Conservation (phyloP, 352 stramenopile genomes). For the Phytophthora ramorum region DNA sequence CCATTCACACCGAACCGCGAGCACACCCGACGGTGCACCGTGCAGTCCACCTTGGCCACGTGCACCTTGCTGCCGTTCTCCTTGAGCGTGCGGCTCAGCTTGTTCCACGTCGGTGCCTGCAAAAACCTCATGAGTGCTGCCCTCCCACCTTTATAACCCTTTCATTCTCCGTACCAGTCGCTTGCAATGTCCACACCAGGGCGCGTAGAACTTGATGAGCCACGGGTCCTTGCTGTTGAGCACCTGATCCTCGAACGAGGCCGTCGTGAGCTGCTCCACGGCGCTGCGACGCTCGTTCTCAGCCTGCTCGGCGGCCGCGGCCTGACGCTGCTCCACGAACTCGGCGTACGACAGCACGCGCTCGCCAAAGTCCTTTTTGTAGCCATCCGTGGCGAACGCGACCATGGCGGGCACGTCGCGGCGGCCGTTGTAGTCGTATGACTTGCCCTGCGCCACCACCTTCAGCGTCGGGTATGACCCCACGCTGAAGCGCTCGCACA, state of each 20-base stretch:
- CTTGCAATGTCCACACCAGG: constrained; percentile 85
- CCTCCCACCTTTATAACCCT: background rate
- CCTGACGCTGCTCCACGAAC: constrained; percentile 53
- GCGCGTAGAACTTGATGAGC: constrained; percentile 87
- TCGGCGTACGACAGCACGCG: constrained; percentile 60
- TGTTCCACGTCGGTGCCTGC: constrained; percentile 71
- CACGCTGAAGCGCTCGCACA: constrained; percentile 85
- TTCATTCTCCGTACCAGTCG: constrained; percentile 52
- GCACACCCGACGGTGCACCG: constrained; percentile 81
- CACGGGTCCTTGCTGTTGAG: constrained; percentile 66
- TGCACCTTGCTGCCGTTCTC: constrained; percentile 64
- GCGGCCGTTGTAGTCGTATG: constrained; percentile 75
- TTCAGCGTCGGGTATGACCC: constrained; percentile 87
- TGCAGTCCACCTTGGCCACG: constrained; percentile 83
- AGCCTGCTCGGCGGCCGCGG: constrained; percentile 50
- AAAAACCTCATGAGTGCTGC: background rate
- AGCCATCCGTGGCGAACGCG: constrained; percentile 59
- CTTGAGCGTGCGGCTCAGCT: constrained; percentile 70
- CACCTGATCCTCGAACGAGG: constrained; percentile 65
- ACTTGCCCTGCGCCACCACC: constrained; percentile 62
- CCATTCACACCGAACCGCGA: constrained; percentile 84
- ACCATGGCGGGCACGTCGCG: constrained; percentile 66
- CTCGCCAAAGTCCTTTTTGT: constrained; percentile 79
- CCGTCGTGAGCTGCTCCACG: constrained; percentile 61
- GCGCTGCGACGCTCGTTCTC: constrained; percentile 61